These are phyloP conservation scores for Parathielavia appendiculata DNA, from an alignment of 495 filamentous ascomycete genomes.

Conservation along the genomic window DNA sequence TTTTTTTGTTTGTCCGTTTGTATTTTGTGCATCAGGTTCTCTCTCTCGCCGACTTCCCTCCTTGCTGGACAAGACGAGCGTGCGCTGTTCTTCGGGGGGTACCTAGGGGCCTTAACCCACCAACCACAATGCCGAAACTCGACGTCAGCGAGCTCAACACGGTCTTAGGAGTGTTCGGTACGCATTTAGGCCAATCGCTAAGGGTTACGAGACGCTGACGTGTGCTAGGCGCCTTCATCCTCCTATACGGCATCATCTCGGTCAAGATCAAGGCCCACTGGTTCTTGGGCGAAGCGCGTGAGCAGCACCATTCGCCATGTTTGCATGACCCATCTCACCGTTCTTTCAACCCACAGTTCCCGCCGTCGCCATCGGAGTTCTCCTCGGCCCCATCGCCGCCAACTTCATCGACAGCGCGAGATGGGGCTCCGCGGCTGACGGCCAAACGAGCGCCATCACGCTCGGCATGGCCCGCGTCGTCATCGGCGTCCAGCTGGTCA, in stretches of 20 bases:
- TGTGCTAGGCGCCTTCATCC: constrained; percentile 30
- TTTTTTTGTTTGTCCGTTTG: neutral
- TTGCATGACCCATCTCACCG: constrained; percentile 3
- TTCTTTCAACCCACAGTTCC: constrained; percentile 38
- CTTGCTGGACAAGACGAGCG: neutral
- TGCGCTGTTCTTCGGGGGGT: neutral
- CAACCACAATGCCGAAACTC: constrained; percentile 41
- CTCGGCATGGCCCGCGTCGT: constrained; percentile 49
- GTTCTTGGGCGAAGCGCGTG: constrained; percentile 56
- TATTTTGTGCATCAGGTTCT: neutral
- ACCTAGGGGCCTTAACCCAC: too few species aligned
- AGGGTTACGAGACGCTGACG: neutral
- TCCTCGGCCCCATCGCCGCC: constrained; percentile 47
- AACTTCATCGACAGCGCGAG: constrained; percentile 43
- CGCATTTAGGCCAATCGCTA: neutral
- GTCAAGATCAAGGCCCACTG: constrained; percentile 49
- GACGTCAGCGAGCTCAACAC: constrained; percentile 51
- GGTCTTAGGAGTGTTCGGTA: constrained; percentile 38
- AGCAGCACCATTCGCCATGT: constrained; percentile 11
- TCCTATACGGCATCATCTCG: constrained; percentile 47
- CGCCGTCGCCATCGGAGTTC: constrained; percentile 44
- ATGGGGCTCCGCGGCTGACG: constrained; percentile 38
- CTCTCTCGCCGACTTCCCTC: neutral
- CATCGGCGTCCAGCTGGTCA: constrained; percentile 58
- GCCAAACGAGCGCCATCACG: constrained; percentile 42